Evolutionary conservation across 2,329 filamentous ascomycete species (phyloP).

Genomic region (Metarhizium anisopliae): DNA sequence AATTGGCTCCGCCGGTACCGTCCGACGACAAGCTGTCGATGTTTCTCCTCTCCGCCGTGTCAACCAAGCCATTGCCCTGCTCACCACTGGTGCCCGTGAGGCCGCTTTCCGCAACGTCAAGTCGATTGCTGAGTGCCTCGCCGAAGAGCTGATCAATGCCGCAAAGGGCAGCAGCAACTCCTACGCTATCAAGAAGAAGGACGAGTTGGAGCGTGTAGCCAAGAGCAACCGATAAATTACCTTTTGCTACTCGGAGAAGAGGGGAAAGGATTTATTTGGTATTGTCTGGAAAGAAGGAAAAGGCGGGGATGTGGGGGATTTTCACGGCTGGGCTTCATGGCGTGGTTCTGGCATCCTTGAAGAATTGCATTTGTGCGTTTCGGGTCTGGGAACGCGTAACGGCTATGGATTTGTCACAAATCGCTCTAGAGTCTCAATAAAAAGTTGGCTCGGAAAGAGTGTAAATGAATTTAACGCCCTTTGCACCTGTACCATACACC

Average conservation of each 20-base stretch:
- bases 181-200: constrained; percentile 99
- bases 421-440: constrained; percentile 35
- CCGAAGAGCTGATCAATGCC: constrained; percentile 99
- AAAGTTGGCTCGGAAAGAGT: constrained; percentile 31
- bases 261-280: not conserved
- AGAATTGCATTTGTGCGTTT: constrained; percentile 38
- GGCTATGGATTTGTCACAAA: constrained; percentile 33
- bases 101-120: constrained; percentile 99
- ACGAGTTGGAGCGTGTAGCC: constrained; percentile 99
- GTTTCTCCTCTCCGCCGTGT: constrained; percentile 98
- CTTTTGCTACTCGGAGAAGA: constrained; percentile 4
- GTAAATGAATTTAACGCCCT: constrained; percentile 20
- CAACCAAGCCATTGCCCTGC: constrained; percentile 98
- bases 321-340: constrained; percentile 30
- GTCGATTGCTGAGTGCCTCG: constrained; percentile 98
- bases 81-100: constrained; percentile 98
- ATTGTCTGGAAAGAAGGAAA: constrained; percentile 7
- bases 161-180: constrained; percentile 99
- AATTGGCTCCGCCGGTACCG: constrained; percentile 98
- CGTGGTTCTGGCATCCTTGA: constrained; percentile 36
- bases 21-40: constrained; percentile 99
- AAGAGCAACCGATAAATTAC: constrained; percentile 98
- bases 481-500: not conserved
- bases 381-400: constrained; percentile 32
- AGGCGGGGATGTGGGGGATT: constrained; percentile 9